Evolutionary conservation across 2,329 filamentous ascomycete species (phyloP).

Genomic region (Cordyceps cateniannulata): DNA sequence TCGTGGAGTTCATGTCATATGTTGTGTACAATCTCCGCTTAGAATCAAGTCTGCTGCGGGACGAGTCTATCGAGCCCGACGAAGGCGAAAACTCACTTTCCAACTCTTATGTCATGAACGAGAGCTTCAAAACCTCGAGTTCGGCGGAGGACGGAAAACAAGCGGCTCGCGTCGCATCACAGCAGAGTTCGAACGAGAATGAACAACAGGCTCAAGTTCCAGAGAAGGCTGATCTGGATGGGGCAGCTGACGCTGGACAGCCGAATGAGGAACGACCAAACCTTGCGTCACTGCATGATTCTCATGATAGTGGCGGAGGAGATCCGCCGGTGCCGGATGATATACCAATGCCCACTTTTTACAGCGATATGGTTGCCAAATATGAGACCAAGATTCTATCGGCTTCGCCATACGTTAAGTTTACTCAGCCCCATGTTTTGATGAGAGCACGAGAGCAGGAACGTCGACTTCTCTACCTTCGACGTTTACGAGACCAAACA

Average conservation of each 20-base stretch:
- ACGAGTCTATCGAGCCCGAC: slow-evolving; percentile 79
- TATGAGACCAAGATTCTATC: slow-evolving; percentile 91
- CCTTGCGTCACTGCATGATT: slow-evolving; percentile 34
- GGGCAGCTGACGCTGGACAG: slow-evolving; percentile 23
- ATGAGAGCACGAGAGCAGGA: slow-evolving; percentile 92
- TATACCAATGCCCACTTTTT: slow-evolving; percentile 81
- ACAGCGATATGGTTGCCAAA: slow-evolving; percentile 90
- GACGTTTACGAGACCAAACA: slow-evolving; percentile 73
- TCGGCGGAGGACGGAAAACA: slow-evolving; percentile 24
- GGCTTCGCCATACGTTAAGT: slow-evolving; percentile 92
- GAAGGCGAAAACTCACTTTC: slow-evolving; percentile 40
- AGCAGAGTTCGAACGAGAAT: slow-evolving; percentile 31
- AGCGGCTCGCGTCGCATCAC: slow-evolving; percentile 20
- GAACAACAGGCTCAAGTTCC: slow-evolving; percentile 30
- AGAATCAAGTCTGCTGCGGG: slow-evolving; percentile 87
- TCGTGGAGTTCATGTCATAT: slow-evolving; percentile 98
- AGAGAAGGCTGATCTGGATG: slow-evolving; percentile 22
- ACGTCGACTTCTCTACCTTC: slow-evolving; percentile 72
- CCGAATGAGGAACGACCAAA: slow-evolving; percentile 21
- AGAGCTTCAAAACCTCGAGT: slow-evolving; percentile 31
- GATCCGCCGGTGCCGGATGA: slow-evolving; percentile 65
- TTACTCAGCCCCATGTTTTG: slow-evolving; percentile 85
- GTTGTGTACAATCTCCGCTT: slow-evolving; percentile 97
- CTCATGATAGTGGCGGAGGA: slow-evolving; percentile 36
- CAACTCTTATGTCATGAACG: slow-evolving; percentile 35